A percentile compares a stretch with the other conserved stretches of the same genome.
These are phyloP conservation scores for Royoungia palumana DNA, from an alignment of 768 basidiomycete species.

Conservation along the genomic window DNA sequence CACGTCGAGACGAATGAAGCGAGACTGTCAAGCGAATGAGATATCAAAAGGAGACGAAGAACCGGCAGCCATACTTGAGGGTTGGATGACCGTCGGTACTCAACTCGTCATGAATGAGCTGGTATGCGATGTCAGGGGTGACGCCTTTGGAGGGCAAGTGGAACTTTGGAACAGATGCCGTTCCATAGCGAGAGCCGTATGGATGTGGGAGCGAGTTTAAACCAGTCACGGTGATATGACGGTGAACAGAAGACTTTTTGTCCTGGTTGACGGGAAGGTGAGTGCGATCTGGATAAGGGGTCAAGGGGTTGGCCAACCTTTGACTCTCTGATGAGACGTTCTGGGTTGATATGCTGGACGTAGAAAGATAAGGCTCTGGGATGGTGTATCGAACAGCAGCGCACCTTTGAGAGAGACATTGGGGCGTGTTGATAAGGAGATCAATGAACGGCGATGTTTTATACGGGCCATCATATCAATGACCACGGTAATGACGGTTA, in stretches of 20 bases:
- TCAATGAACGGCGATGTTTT: neutral
- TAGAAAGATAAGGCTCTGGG: conserved; percentile 1
- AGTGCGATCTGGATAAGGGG: neutral
- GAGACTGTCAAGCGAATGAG: conserved; percentile 31
- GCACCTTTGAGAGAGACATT: conserved; percentile 64
- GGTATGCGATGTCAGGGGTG: conserved; percentile 46
- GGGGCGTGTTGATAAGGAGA: conserved; percentile 7
- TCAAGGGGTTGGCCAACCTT: conserved; percentile 17
- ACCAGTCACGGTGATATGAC: conserved; percentile 33
- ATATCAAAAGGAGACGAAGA: neutral
- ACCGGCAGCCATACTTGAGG: conserved; percentile 40
- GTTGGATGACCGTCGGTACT: conserved; percentile 51
- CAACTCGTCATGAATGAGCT: conserved; percentile 65
- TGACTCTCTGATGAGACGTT: conserved; percentile 56
- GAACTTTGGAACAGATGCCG: conserved; percentile 69
- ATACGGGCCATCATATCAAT: neutral
- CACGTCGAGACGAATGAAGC: conserved; percentile 68
- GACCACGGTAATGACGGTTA: too few relatives aligned
- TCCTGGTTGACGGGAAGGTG: conserved; percentile 36
- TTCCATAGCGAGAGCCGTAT: conserved; percentile 64
- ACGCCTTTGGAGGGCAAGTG: conserved; percentile 60
- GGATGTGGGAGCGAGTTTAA: conserved; percentile 37
- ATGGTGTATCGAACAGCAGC: neutral
- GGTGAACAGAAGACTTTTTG: conserved; percentile 37
- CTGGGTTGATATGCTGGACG: conserved; percentile 63